Conservation (phyloP, 768 basidiomycete genomes). For the Boletus eberwhitei region DNA sequence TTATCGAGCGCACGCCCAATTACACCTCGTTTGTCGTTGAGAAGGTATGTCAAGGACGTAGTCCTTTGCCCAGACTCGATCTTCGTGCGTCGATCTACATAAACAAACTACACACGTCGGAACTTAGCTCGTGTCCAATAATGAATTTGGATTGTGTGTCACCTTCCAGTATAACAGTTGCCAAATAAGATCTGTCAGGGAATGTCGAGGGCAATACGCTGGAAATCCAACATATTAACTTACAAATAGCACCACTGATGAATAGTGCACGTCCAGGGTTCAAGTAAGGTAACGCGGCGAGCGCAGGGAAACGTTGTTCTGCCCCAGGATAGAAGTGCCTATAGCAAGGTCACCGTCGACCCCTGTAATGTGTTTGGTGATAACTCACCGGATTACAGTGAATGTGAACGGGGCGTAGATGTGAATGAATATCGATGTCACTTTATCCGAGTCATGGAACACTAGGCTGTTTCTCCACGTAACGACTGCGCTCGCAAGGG, state of each 20-base stretch:
- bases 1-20: conserved; percentile 71
- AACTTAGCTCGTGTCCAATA: neutral
- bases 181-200: conserved; percentile 79
- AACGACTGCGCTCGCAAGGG: conserved; percentile 90
- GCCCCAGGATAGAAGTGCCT: conserved; percentile 90
- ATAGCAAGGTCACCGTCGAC: conserved; percentile 4
- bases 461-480: conserved; percentile 99
- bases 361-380: neutral
- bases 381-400: conserved; percentile 77
- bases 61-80: conserved; percentile 89
- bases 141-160: conserved; percentile 4
- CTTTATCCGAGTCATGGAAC: conserved; percentile 96
- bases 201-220: conserved; percentile 4
- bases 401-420: conserved; percentile 91
- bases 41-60: conserved; percentile 84
- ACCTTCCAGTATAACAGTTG: conserved; percentile 94
- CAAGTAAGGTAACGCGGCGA: conserved; percentile 65
- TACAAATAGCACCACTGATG: conserved; percentile 81
- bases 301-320: conserved; percentile 80
- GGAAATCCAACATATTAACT: conserved; percentile 28
- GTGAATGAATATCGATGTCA: conserved; percentile 93
- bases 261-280: conserved; percentile 70
- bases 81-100: conserved; percentile 84
- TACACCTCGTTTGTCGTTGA: conserved; percentile 82
- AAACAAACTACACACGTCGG: conserved; percentile 57